phyloP scores from a whole-genome alignment of 2,329 filamentous ascomycete genomes.

The Monosporascus sp. region DNA sequence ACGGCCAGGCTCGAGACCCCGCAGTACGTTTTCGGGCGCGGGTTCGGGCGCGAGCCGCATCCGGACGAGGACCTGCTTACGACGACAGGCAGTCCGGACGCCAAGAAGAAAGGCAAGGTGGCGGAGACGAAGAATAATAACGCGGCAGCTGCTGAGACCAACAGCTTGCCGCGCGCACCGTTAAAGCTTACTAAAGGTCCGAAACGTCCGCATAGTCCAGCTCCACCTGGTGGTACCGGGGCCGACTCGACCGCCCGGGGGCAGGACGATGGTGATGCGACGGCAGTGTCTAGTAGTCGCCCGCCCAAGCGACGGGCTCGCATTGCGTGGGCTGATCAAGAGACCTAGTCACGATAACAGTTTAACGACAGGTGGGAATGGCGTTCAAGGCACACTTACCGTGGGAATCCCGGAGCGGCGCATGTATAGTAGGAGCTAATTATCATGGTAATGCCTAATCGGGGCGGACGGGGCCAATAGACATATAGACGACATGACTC shows the following conservation, averaged over 20 bases:
- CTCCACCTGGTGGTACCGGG: neutral
- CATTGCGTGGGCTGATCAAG: slow-evolving; percentile 10
- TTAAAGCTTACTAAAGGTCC: slow-evolving; percentile 4
- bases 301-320: slow-evolving; percentile 5
- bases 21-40: slow-evolving; percentile 47
- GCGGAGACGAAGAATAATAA: slow-evolving; percentile 2
- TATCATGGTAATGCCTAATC: too few species aligned
- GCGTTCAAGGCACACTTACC: too few species aligned
- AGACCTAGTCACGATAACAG: too few species aligned
- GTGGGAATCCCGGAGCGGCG: too few species aligned
- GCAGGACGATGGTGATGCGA: neutral
- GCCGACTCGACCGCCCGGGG: neutral
- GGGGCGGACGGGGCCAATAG: too few species aligned
- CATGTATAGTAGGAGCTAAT: too few species aligned
- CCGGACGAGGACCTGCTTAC: slow-evolving; percentile 44
- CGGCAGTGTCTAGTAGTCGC: neutral
- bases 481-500: too few species aligned
- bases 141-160: neutral
- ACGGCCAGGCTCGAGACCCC: slow-evolving; percentile 42
- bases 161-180: slow-evolving; percentile 1
- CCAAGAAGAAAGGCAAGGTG: neutral
- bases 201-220: slow-evolving; percentile 14
- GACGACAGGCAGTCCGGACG: slow-evolving; percentile 1
- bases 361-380: too few species aligned
- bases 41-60: slow-evolving; percentile 38